Evolutionary conservation across 2,329 filamentous ascomycete species (phyloP).

Genomic region (Alternaria hordeiaustralica): DNA sequence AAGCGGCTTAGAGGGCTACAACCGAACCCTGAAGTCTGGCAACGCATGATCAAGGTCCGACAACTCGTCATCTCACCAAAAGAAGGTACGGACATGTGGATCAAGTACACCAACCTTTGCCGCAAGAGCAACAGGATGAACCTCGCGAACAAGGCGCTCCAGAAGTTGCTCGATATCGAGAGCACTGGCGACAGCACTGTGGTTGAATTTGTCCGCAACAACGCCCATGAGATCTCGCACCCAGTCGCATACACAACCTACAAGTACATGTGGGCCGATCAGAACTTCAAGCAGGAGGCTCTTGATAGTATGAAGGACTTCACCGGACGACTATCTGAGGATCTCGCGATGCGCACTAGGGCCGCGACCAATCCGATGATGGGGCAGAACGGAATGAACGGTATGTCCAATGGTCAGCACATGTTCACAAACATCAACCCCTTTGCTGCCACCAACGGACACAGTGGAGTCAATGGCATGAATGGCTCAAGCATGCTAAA

Average conservation of each 20-base stretch:
- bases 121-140: conserved; percentile 95
- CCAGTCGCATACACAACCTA: conserved; percentile 95
- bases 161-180: conserved; percentile 73
- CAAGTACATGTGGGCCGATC: conserved; percentile 92
- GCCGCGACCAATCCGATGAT: conserved; percentile 47
- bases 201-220: conserved; percentile 43
- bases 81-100: conserved; percentile 99
- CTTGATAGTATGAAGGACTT: conserved; percentile 68
- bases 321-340: conserved; percentile 64
- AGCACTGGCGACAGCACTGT: conserved; percentile 37
- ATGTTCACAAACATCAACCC: conserved; percentile 43
- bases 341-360: conserved; percentile 55
- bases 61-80: conserved; percentile 88
- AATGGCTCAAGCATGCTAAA: conserved; percentile 43
- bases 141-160: conserved; percentile 91
- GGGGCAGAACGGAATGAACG: conserved; percentile 47
- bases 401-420: conserved; percentile 52
- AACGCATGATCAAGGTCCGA: conserved; percentile 94
- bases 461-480: conserved; percentile 57
- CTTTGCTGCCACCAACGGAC: conserved; percentile 54
- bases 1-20: conserved; percentile 93
- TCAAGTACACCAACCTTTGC: conserved; percentile 98
- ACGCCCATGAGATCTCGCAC: conserved; percentile 63
- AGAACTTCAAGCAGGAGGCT: conserved; percentile 45
- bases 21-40: conserved; percentile 97